A percentile compares a stretch with the other conserved stretches of the same genome.
Conservation (phyloP, 1,139 yeast genomes). For the Blastobotrys buckinghamii region DNA sequence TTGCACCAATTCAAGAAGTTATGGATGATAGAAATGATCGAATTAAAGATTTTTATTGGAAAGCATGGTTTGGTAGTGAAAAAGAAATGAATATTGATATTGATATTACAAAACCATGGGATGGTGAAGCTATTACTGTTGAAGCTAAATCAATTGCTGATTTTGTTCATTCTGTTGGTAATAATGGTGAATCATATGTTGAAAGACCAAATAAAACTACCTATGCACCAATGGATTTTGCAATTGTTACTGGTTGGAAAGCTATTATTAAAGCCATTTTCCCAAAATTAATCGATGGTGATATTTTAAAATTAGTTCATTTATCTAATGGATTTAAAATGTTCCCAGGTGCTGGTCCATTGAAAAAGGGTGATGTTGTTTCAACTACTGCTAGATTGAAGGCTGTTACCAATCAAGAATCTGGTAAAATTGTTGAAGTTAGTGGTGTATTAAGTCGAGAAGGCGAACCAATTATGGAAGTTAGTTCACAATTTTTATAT, state of each 20-base stretch:
- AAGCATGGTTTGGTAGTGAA: slow-evolving; percentile 81
- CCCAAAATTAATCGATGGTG: slow-evolving; percentile 97
- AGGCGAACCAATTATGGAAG: slow-evolving; percentile 82
- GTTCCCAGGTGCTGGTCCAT: slow-evolving; percentile 87
- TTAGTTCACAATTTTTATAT: slow-evolving; percentile 91
- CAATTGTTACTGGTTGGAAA: slow-evolving; percentile 97
- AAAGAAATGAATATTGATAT: slow-evolving; percentile 47
- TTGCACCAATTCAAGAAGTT: slow-evolving; percentile 88
- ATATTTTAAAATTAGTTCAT: slow-evolving; percentile 87
- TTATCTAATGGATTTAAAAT: slow-evolving; percentile 91
- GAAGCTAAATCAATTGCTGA: slow-evolving; percentile 78
- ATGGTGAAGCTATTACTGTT: slow-evolving; percentile 65
- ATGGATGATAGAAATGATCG: slow-evolving; percentile 88
- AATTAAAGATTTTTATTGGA: slow-evolving; percentile 96
- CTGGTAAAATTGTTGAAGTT: slow-evolving; percentile 95
- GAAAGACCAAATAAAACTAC: slow-evolving; percentile 78
- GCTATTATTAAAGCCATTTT: slow-evolving; percentile 95
- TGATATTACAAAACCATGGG: slow-evolving; percentile 60
- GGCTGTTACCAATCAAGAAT: slow-evolving; percentile 83
- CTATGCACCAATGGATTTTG: slow-evolving; percentile 98
- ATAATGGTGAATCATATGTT: slow-evolving; percentile 94
- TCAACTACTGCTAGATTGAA: slow-evolving; percentile 76
- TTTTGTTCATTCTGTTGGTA: slow-evolving; percentile 95
- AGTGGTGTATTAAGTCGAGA: slow-evolving; percentile 82
- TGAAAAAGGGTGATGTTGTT: slow-evolving; percentile 83